These are phyloP conservation scores for Claviceps arundinis DNA, from an alignment of 2,329 filamentous ascomycete genomes.

Conservation along the genomic window DNA sequence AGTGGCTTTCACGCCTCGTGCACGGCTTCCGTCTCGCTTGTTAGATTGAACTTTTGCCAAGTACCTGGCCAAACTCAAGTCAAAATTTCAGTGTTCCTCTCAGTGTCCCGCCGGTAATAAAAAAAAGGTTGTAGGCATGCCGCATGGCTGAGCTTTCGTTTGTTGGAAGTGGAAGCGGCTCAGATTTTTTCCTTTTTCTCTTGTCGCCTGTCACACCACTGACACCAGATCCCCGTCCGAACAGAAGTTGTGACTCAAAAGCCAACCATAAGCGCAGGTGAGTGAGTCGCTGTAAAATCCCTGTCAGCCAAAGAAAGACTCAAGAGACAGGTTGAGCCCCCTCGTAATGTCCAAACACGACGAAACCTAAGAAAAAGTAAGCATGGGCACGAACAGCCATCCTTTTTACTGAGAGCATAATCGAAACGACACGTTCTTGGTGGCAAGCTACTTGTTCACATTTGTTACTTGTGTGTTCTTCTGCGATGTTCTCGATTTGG, in stretches of 20 bases:
- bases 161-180: too few species aligned
- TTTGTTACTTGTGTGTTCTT: not conserved
- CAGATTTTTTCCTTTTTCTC: not conserved
- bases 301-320: not conserved
- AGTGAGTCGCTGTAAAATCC: not conserved
- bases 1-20: constrained; percentile 2
- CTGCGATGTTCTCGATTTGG: not conserved
- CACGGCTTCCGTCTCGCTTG: constrained; percentile 2
- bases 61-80: not conserved
- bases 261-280: not conserved
- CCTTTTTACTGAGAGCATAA: too few species aligned
- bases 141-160: not conserved
- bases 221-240: too few species aligned
- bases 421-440: not conserved
- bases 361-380: not conserved
- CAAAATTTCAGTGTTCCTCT: constrained; percentile 1
- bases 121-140: not conserved
- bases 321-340: not conserved
- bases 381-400: not conserved
- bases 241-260: not conserved
- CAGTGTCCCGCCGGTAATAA: not conserved
- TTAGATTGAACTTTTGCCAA: not conserved
- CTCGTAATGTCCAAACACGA: not conserved
- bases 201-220: too few species aligned
- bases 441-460: not conserved